Evolutionary conservation across 2,329 filamentous ascomycete species (phyloP).

Genomic region (Paecilomyces niveus): DNA sequence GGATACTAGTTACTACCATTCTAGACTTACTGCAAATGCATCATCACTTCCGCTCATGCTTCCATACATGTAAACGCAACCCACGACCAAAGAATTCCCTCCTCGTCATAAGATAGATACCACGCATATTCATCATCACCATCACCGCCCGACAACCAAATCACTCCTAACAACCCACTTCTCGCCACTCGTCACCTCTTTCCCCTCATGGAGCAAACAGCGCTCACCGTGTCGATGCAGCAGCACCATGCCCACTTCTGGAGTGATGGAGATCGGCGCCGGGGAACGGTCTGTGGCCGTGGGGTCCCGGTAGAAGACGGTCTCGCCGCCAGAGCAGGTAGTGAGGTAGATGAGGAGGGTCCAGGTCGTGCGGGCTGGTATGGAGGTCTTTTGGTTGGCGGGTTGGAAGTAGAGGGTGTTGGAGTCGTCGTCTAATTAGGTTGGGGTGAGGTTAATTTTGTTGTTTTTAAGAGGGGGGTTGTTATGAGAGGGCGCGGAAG

Average conservation of each 20-base stretch:
- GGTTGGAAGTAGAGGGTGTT: conserved; percentile 61
- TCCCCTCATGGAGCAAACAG: conserved; percentile 83
- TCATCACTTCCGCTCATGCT: too few relatives aligned
- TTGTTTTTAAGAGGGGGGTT: conserved; percentile 1
- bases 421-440: conserved; percentile 68
- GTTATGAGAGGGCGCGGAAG: neutral
- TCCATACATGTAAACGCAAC: too few relatives aligned
- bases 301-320: conserved; percentile 75
- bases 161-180: conserved; percentile 90
- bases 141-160: conserved; percentile 43
- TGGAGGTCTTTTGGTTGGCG: conserved; percentile 29
- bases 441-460: conserved; percentile 6
- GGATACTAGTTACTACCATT: too few relatives aligned
- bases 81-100: neutral
- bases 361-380: conserved; percentile 72
- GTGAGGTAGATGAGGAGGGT: conserved; percentile 84
- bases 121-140: neutral
- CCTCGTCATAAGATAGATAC: neutral
- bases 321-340: conserved; percentile 78
- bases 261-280: conserved; percentile 63
- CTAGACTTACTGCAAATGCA: too few relatives aligned
- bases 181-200: conserved; percentile 70
- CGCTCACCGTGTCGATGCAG: conserved; percentile 84
- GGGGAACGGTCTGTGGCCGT: conserved; percentile 37
- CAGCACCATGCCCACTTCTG: conserved; percentile 78